A percentile compares a stretch with the other conserved stretches of the same genome.
phyloP scores from a whole-genome alignment of 495 filamentous ascomycete species.

The Podospora pseudocomata region DNA sequence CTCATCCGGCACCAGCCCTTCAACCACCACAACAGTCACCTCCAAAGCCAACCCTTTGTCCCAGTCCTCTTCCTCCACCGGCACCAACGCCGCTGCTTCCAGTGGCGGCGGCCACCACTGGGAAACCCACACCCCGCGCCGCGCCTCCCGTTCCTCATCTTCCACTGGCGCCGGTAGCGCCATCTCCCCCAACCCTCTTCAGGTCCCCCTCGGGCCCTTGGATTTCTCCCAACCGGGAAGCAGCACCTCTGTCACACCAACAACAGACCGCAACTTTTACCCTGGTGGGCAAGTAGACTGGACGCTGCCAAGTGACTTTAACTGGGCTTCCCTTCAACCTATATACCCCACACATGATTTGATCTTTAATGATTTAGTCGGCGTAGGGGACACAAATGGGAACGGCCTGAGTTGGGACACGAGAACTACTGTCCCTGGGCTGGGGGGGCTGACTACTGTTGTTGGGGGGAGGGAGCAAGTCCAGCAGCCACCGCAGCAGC shows the following conservation, averaged over 20 bases:
- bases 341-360: slow-evolving; percentile 54
- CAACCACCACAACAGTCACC: neutral
- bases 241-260: neutral
- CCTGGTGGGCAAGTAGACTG: slow-evolving; percentile 10
- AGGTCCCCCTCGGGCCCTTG: neutral
- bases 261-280: neutral
- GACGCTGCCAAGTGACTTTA: slow-evolving; percentile 38
- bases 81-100: neutral
- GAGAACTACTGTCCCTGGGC: neutral
- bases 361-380: neutral
- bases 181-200: neutral
- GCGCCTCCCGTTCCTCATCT: neutral
- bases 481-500: neutral
- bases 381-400: neutral
- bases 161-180: neutral
- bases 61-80: neutral
- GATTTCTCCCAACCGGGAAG: neutral
- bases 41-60: neutral
- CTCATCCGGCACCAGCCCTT: neutral
- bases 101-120: neutral
- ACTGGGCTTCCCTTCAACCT: slow-evolving; percentile 48
- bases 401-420: neutral
- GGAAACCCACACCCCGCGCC: neutral
- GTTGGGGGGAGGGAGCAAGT: neutral
- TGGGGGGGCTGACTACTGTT: neutral